These are phyloP conservation scores for Dryas alaskensis DNA, from an alignment of 306 rosid genomes.

Conservation along the genomic window DNA sequence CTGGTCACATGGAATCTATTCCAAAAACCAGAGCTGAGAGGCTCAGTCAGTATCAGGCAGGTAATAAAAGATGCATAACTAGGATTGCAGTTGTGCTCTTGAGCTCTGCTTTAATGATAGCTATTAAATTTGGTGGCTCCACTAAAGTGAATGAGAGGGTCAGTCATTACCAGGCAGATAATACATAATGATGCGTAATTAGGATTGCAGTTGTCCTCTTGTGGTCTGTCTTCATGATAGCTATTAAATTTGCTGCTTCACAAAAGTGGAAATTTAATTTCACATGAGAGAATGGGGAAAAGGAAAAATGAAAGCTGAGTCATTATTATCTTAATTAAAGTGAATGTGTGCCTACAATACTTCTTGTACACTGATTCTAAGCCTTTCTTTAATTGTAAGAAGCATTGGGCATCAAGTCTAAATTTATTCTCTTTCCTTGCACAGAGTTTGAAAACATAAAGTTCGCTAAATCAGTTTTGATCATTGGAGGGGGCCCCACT, in stretches of 20 bases:
- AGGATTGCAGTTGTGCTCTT: background rate
- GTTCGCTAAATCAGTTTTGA: constrained; percentile 32
- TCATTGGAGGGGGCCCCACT: constrained; percentile 47
- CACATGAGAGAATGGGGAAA: background rate
- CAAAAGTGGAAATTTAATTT: background rate
- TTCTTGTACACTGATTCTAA: background rate
- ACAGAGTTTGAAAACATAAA: constrained; percentile 38
- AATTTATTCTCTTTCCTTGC: background rate
- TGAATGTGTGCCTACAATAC: background rate
- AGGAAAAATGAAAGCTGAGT: background rate
- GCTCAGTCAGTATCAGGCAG: constrained; percentile 37
- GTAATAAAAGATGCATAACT: constrained; percentile 20
- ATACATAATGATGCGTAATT: background rate
- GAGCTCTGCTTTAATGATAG: too few relatives aligned
- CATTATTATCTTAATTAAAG: background rate
- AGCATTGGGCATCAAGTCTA: background rate
- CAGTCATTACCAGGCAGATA: constrained; percentile 37
- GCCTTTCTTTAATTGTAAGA: background rate
- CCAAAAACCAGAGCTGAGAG: constrained; percentile 41
- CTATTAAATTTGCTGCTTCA: background rate
- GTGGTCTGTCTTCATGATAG: background rate
- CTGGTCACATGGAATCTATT: constrained; percentile 39
- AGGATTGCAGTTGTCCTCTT: too few relatives aligned
- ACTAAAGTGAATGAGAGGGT: constrained; percentile 26
- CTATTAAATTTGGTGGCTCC: too few relatives aligned